Conservation (phyloP, 2,329 filamentous ascomycete genomes). For the Pseudogymnoascus sp. region DNA sequence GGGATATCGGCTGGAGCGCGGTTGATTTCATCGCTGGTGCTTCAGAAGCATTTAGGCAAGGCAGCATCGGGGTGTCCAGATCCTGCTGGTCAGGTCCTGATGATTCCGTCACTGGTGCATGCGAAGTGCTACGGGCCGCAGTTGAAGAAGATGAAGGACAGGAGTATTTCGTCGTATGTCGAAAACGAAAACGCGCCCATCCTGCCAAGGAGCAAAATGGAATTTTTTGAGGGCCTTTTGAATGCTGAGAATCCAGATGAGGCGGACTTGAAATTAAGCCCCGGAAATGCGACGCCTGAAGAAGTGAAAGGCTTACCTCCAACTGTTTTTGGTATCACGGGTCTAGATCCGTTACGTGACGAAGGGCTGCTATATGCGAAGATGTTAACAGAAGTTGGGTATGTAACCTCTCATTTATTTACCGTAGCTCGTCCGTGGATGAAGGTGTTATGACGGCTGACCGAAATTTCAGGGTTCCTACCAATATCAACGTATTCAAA, state of each 20-base stretch:
- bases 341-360: constrained; percentile 40
- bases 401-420: constrained; percentile 14
- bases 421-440: neutral
- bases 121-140: constrained; percentile 18
- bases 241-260: constrained; percentile 20
- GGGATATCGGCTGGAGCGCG: constrained; percentile 41
- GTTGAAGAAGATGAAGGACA: constrained; percentile 30
- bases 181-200: constrained; percentile 42
- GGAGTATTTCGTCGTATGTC: constrained; percentile 35
- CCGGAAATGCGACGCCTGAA: constrained; percentile 21
- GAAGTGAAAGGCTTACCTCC: constrained; percentile 36
- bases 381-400: constrained; percentile 36
- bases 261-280: constrained; percentile 32
- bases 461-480: constrained; percentile 34
- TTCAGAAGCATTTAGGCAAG: constrained; percentile 31
- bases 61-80: neutral
- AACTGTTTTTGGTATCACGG: constrained; percentile 37
- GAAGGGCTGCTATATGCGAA: constrained; percentile 40
- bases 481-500: constrained; percentile 38
- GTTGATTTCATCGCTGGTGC: constrained; percentile 34
- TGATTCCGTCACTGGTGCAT: constrained; percentile 39
- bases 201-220: constrained; percentile 32
- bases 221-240: constrained; percentile 13
- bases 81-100: constrained; percentile 39
- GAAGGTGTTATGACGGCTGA: neutral